phyloP scores from a whole-genome alignment of 1,284 basidiomycete genomes.

The Abortiporus biennis region DNA sequence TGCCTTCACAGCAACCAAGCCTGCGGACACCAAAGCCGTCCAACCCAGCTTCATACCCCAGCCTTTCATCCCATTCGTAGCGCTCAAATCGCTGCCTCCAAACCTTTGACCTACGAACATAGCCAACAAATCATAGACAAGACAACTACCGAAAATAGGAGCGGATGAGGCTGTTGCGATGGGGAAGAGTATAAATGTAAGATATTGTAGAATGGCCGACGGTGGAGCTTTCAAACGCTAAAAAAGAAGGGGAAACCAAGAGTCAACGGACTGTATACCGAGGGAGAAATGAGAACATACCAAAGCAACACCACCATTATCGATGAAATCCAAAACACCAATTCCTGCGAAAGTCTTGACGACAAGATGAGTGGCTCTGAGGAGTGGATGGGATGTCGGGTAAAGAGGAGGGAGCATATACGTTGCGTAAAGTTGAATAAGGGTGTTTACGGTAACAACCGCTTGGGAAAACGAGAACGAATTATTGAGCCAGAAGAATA shows the following conservation, averaged over 20 bases:
- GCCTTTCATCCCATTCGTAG: constrained; percentile 12
- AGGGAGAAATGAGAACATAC: constrained; percentile 13
- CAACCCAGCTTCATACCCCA: constrained; percentile 21
- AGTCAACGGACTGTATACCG: background rate
- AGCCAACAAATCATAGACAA: constrained; percentile 24
- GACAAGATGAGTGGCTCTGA: constrained; percentile 24
- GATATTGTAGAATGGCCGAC: constrained; percentile 14
- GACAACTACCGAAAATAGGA: constrained; percentile 21
- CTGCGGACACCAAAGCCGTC: constrained; percentile 18
- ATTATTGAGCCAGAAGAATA: constrained; percentile 28
- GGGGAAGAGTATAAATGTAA: constrained; percentile 20
- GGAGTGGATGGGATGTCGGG: constrained; percentile 14
- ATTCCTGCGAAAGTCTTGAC: constrained; percentile 29
- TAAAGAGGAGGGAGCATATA: constrained; percentile 19
- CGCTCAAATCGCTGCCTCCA: constrained; percentile 10
- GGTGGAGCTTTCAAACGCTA: constrained; percentile 18
- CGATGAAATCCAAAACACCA: constrained; percentile 28
- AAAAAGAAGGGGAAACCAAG: background rate
- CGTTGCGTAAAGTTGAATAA: constrained; percentile 26
- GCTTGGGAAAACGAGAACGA: constrained; percentile 23
- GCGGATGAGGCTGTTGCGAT: constrained; percentile 18
- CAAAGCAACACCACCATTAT: constrained; percentile 26
- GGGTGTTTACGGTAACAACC: constrained; percentile 27
- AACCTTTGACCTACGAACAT: constrained; percentile 20
- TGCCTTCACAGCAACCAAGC: constrained; percentile 16